These are phyloP conservation scores for Phaeosphaeria sp. DNA, from an alignment of 2,329 filamentous ascomycete genomes.

Conservation along the genomic window DNA sequence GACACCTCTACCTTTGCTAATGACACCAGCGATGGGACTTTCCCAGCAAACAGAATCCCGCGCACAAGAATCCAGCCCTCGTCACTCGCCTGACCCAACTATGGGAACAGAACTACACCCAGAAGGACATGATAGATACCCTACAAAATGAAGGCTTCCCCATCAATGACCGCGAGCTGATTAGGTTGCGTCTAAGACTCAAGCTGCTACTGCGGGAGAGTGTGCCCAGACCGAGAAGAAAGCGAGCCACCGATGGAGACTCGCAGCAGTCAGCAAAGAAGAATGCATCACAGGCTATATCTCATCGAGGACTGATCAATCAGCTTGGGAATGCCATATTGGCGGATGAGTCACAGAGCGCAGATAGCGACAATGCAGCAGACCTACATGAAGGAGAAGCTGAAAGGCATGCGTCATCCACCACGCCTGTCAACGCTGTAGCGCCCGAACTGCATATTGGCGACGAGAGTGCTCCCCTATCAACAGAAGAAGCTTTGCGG, in stretches of 20 bases:
- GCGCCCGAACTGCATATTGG: constrained; percentile 8
- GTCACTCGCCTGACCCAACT: constrained; percentile 75
- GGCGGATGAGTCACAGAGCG: constrained; percentile 24
- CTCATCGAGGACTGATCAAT: constrained; percentile 29
- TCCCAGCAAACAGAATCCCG: constrained; percentile 74
- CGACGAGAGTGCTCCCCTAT: constrained; percentile 10
- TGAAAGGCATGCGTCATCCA: background rate
- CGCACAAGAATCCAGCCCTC: constrained; percentile 71
- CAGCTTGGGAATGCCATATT: constrained; percentile 38
- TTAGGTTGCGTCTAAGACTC: constrained; percentile 72
- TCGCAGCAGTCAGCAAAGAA: constrained; percentile 19
- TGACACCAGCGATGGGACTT: constrained; percentile 71
- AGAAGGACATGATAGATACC: constrained; percentile 75
- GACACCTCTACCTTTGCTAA: constrained; percentile 8
- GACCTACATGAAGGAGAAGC: constrained; percentile 1
- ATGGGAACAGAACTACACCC: constrained; percentile 76
- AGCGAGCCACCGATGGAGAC: constrained; percentile 31
- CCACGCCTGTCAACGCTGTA: background rate
- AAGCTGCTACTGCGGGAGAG: constrained; percentile 67
- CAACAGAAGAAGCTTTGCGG: constrained; percentile 31
- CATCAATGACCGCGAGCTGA: constrained; percentile 73
- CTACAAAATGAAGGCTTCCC: constrained; percentile 75
- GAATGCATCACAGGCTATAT: constrained; percentile 17
- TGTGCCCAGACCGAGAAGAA: constrained; percentile 60
- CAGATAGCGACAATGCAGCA: constrained; percentile 20